Base-by-base conservation (phyloP, 2,329 filamentous ascomycete genomes). In the Colletotrichum godetiae region DNA sequence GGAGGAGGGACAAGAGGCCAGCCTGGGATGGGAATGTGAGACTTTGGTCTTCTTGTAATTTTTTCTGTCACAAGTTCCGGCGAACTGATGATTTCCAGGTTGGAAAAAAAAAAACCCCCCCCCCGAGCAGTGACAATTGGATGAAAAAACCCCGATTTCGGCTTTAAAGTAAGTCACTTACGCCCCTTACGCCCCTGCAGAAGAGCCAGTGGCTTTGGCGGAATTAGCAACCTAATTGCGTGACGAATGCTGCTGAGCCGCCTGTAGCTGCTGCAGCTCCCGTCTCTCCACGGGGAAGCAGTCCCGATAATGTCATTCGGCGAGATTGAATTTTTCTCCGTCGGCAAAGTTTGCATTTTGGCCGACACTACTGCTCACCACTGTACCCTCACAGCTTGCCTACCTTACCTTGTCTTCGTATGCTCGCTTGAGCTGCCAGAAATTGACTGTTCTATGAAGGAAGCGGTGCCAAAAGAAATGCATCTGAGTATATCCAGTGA, bases 161-260 rank as follows among this genome's bases (percentile, higher is more conserved):
- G 70, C 70, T 73, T 73, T 73, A 42, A 61, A 70, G 55, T 24
- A 61, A 70, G 55, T 24, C 67, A 57, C 46, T 42, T 19, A 42
- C 59, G 37, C 27, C 69, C 64, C 37, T 58, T 69, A 53, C 27
- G 58, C 65, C 31, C 13, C 5, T 29, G 11, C 5, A 11, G 15
- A 58, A 11, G 15, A 58, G 52, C 65, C 52, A 63, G 58, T 62
- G 19, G 61, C 22, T 55, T 53, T 37, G 42, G 53, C 59, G 59
- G 46, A 72, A 63, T 53, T 55, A 63, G 24, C 33, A 55, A 65
- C 56, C 61, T 56, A 53, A 55, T 53, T 53, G 22, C 46, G 66
- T 55, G n/a, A 63, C 55, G 15, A 31, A 60, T 33, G 58, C 29
- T 55, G 59, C 66, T 69, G 42, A 22, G 53, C n/a, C 59, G 42